Conservation (phyloP, 441 rosid genomes). For the Brassica hybrid region DNA sequence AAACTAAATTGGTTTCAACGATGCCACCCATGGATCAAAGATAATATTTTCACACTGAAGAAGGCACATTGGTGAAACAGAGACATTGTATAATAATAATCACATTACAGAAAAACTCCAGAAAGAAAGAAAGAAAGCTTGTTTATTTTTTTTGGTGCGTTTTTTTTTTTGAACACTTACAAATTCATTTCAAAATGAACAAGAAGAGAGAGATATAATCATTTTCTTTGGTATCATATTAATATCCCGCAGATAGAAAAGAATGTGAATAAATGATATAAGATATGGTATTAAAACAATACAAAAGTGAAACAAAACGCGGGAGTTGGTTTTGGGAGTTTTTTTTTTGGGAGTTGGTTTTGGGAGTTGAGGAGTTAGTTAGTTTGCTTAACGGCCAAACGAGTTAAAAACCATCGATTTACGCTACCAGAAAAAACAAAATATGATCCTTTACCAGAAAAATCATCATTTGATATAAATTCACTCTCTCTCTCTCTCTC, state of each 20-base stretch:
- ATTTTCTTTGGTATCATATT: background rate
- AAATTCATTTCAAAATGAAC: slow-evolving; percentile 16
- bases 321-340: slow-evolving; percentile 15
- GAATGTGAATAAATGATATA: too few species aligned
- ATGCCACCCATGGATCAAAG: background rate
- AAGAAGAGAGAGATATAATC: background rate
- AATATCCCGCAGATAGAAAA: background rate
- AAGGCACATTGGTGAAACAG: slow-evolving; percentile 31
- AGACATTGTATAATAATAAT: slow-evolving; percentile 34
- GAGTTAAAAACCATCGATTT: slow-evolving; percentile 30
- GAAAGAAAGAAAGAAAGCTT: slow-evolving; percentile 25
- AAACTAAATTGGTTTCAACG: background rate
- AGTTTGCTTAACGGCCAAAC: slow-evolving; percentile 22
- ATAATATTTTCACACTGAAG: slow-evolving; percentile 25
- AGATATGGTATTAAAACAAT: background rate
- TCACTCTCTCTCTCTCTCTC: slow-evolving; percentile 4
- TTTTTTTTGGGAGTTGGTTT: slow-evolving; percentile 9
- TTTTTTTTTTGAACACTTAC: background rate
- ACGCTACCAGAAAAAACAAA: slow-evolving; percentile 26
- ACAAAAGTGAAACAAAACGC: slow-evolving; percentile 22
- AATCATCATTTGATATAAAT: background rate
- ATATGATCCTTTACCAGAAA: background rate
- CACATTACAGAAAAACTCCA: slow-evolving; percentile 31
- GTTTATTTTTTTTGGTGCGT: background rate
- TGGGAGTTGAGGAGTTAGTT: slow-evolving; percentile 14